phyloP scores from a whole-genome alignment of 495 filamentous ascomycete genomes.

The Xylaria intraflava region DNA sequence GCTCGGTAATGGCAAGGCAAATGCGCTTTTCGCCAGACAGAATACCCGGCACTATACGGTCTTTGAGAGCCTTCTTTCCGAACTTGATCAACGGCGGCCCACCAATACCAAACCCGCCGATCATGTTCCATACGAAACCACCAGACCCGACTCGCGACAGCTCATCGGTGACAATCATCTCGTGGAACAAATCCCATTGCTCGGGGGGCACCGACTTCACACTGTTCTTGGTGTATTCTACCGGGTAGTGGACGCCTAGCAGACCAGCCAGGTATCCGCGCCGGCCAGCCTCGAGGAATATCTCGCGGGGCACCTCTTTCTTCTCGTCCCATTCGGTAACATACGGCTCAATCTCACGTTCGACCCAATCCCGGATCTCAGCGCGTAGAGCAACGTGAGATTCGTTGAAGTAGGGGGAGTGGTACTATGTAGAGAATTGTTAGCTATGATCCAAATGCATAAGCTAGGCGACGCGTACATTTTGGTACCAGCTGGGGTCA shows the following conservation, averaged over 20 bases:
- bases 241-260: constrained; percentile 74
- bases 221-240: constrained; percentile 58
- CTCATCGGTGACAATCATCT: constrained; percentile 91
- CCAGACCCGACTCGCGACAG: constrained; percentile 80
- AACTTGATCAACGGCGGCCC: constrained; percentile 87
- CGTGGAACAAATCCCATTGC: constrained; percentile 97
- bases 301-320: constrained; percentile 74
- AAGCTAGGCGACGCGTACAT: constrained; percentile 44
- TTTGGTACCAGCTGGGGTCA: constrained; percentile 94
- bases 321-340: constrained; percentile 96
- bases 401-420: constrained; percentile 94
- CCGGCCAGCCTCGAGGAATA: constrained; percentile 94
- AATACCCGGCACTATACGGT: constrained; percentile 70
- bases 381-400: constrained; percentile 81
- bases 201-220: constrained; percentile 75
- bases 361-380: constrained; percentile 89
- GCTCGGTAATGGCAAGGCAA: constrained; percentile 57
- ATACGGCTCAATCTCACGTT: constrained; percentile 80
- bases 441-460: neutral
- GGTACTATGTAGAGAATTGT: constrained; percentile 55
- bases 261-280: constrained; percentile 87
- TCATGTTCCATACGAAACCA: constrained; percentile 96
- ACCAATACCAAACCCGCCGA: constrained; percentile 92
- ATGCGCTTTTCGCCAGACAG: constrained; percentile 91
- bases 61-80: constrained; percentile 81